phyloP scores from a whole-genome alignment of 306 rosid genomes.

The Vigna reflexopilosa region DNA sequence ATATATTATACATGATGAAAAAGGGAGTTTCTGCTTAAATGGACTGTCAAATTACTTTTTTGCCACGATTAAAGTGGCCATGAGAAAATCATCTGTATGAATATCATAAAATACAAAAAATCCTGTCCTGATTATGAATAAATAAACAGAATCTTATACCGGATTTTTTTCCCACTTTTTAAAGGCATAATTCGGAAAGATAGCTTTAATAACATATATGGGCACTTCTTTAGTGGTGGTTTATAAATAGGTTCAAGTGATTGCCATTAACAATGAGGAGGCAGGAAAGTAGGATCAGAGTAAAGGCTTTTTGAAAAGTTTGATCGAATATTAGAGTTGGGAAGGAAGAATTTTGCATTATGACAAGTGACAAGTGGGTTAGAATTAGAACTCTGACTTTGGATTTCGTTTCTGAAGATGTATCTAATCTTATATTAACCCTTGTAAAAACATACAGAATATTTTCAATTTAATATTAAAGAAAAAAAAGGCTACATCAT shows the following conservation, averaged over 20 bases:
- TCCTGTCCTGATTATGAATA: background rate
- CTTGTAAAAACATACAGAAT: background rate
- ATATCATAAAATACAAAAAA: background rate
- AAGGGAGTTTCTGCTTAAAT: background rate
- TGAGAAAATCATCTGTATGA: background rate
- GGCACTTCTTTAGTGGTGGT: slow-evolving; percentile 15
- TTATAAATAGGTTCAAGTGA: slow-evolving; percentile 5
- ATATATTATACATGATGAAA: background rate
- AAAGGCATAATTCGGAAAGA: background rate
- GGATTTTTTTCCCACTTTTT: background rate
- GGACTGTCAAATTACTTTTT: background rate
- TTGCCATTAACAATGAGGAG: slow-evolving; percentile 27
- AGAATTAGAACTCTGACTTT: slow-evolving; percentile 6
- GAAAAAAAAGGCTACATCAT: background rate
- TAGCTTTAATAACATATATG: background rate
- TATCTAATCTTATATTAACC: background rate
- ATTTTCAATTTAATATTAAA: no score
- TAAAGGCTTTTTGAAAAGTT: slow-evolving; percentile 39
- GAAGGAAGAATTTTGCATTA: slow-evolving; percentile 19
- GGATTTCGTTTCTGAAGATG: slow-evolving; percentile 2
- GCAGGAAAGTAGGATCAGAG: slow-evolving; percentile 23
- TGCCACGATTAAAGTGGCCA: background rate
- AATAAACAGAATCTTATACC: background rate
- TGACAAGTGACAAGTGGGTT: slow-evolving; percentile 13
- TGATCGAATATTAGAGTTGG: background rate